Percentiles rank a stretch among this genome's conserved stretches.
Evolutionary conservation across 768 basidiomycete species (phyloP).

Genomic region (Boletus reticuloceps): DNA sequence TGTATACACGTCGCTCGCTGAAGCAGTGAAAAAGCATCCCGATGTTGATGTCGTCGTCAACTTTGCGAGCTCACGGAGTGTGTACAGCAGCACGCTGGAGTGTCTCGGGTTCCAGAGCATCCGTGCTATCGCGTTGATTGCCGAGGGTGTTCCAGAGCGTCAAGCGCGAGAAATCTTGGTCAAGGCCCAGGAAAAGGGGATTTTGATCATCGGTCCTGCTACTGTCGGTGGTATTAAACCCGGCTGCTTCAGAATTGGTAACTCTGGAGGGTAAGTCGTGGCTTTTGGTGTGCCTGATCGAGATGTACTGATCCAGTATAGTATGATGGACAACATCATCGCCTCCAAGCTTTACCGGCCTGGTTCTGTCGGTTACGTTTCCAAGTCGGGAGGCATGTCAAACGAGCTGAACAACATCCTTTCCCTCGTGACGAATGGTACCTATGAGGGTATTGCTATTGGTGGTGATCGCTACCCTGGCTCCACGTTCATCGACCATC

Average conservation of each 20-base stretch:
- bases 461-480: constrained; percentile 99
- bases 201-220: constrained; percentile 94
- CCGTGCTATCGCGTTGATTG: constrained; percentile 81
- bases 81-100: constrained; percentile 93
- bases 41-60: constrained; percentile 98
- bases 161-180: constrained; percentile 96
- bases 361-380: constrained; percentile 97
- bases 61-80: constrained; percentile 92
- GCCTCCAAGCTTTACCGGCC: constrained; percentile 97
- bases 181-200: constrained; percentile 78
- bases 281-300: background rate
- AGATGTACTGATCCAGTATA: constrained; percentile 24
- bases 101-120: constrained; percentile 57
- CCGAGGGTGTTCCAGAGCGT: constrained; percentile 98
- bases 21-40: constrained; percentile 91
- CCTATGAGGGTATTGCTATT: constrained; percentile 99
- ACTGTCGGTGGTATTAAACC: constrained; percentile 99
- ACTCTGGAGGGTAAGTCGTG: constrained; percentile 83
- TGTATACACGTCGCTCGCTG: constrained; percentile 89
- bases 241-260: constrained; percentile 99
- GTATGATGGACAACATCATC: constrained; percentile 99
- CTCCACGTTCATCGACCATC: constrained; percentile 97
- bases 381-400: constrained; percentile 99
- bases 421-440: constrained; percentile 93
- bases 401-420: constrained; percentile 99